Conservation (phyloP, 140 eudicot species). For the Ambrosia hybrid region DNA sequence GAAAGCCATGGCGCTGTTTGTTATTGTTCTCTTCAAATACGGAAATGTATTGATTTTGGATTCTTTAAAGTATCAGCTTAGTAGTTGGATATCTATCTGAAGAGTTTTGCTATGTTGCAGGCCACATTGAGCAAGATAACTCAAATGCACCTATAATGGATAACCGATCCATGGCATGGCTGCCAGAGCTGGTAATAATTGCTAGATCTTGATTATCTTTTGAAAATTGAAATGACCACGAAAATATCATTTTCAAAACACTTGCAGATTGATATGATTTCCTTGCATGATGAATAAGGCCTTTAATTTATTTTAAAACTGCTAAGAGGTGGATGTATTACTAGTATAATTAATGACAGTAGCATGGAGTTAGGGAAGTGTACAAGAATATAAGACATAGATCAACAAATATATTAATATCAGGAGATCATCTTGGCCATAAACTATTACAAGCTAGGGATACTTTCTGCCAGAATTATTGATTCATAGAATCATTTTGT, state of each 20-base stretch:
- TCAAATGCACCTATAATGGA: slow-evolving; percentile 29
- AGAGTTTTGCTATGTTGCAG: slow-evolving; percentile 13
- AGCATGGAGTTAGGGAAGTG: too few relatives aligned
- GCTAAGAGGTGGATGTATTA: not conserved
- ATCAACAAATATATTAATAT: too few relatives aligned
- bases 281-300: not conserved
- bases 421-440: too few relatives aligned
- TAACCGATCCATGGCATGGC: slow-evolving; percentile 31
- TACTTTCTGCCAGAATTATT: not conserved
- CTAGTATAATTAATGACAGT: too few relatives aligned
- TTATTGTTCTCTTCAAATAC: not conserved
- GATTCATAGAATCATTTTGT: too few relatives aligned
- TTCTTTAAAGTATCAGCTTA: not conserved
- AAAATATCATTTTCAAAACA: not conserved
- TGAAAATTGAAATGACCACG: not conserved
- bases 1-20: too few relatives aligned
- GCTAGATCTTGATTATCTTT: slow-evolving; percentile 9
- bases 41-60: not conserved
- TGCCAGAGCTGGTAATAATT: slow-evolving; percentile 36
- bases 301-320: too few relatives aligned
- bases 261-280: not conserved
- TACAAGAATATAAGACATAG: too few relatives aligned
- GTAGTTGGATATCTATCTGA: slow-evolving; percentile 8
- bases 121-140: slow-evolving; percentile 17
- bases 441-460: not conserved